These are phyloP conservation scores for Mortierella sp. DNA, from an alignment of 371 early-diverging fungal genomes.

Conservation along the genomic window DNA sequence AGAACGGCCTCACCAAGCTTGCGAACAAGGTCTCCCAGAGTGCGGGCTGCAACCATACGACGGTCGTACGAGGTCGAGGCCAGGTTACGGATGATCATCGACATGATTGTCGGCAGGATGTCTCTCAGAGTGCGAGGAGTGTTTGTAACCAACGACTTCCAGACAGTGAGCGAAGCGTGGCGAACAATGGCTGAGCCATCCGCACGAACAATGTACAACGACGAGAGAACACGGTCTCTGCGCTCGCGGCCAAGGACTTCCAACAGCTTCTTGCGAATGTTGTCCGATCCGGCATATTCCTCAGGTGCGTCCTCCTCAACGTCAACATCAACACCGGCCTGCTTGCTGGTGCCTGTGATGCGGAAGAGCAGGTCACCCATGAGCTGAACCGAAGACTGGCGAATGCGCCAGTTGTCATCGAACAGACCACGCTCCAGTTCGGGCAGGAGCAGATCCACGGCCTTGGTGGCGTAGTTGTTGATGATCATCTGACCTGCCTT, in stretches of 20 bases:
- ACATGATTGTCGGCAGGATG: conserved; percentile 89
- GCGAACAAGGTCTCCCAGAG: conserved; percentile 94
- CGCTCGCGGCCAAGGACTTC: conserved; percentile 90
- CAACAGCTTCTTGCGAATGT: conserved; percentile 79
- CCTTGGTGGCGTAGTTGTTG: conserved; percentile 86
- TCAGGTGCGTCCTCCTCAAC: conserved; percentile 63
- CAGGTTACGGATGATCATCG: conserved; percentile 84
- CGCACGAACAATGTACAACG: conserved; percentile 92
- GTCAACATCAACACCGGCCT: conserved; percentile 64
- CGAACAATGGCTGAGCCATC: conserved; percentile 89
- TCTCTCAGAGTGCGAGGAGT: conserved; percentile 97
- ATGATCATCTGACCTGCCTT: conserved; percentile 95
- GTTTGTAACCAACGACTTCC: conserved; percentile 95
- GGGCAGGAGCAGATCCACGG: conserved; percentile 91
- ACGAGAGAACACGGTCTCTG: conserved; percentile 89
- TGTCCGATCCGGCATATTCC: conserved; percentile 67
- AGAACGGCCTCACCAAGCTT: conserved; percentile 94
- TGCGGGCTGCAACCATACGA: conserved; percentile 87
- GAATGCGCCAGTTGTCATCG: conserved; percentile 95
- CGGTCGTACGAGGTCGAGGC: conserved; percentile 79
- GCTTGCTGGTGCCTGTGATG: conserved; percentile 87
- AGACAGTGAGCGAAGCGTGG: conserved; percentile 83
- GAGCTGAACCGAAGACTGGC: conserved; percentile 94
- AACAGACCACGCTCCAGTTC: conserved; percentile 92
- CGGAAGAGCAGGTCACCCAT: conserved; percentile 95